phyloP scores from a whole-genome alignment of 441 rosid species.

The Lepidium campestre region DNA sequence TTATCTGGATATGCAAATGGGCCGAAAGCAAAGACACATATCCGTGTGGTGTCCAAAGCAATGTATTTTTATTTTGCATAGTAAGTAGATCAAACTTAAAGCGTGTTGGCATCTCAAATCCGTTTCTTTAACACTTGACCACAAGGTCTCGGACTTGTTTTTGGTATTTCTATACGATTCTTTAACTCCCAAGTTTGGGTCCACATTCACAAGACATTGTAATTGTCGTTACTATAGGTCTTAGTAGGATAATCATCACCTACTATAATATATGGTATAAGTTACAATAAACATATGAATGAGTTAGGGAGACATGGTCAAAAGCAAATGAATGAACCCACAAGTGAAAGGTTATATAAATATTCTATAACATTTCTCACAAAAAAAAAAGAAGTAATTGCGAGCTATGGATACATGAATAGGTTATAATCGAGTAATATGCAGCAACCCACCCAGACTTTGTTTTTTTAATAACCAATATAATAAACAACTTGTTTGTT shows the following conservation, averaged over 20 bases:
- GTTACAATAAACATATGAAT: background rate
- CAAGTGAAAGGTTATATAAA: slow-evolving; percentile 19
- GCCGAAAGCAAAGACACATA: too few species aligned
- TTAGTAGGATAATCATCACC: background rate
- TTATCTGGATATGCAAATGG: too few species aligned
- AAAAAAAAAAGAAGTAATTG: slow-evolving; percentile 30
- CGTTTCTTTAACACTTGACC: too few species aligned
- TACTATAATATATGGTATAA: background rate
- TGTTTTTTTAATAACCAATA: background rate
- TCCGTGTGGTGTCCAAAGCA: too few species aligned
- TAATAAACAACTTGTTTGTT: background rate
- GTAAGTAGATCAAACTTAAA: too few species aligned
- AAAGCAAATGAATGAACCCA: slow-evolving; percentile 18
- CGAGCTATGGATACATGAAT: slow-evolving; percentile 20
- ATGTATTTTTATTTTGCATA: too few species aligned
- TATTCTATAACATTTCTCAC: background rate
- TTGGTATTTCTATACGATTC: background rate
- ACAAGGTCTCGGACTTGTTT: too few species aligned
- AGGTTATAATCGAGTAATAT: slow-evolving; percentile 33
- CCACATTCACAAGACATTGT: slow-evolving; percentile 4
- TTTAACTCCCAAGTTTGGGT: background rate
- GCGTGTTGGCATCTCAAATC: too few species aligned
- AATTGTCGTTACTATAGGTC: background rate
- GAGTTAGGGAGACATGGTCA: slow-evolving; percentile 7
- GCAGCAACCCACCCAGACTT: slow-evolving; percentile 16